Percentiles rank a stretch among this genome's conserved stretches.
phyloP scores from a whole-genome alignment of 2,329 filamentous ascomycete genomes.

The Pseudocercospora ulei region DNA sequence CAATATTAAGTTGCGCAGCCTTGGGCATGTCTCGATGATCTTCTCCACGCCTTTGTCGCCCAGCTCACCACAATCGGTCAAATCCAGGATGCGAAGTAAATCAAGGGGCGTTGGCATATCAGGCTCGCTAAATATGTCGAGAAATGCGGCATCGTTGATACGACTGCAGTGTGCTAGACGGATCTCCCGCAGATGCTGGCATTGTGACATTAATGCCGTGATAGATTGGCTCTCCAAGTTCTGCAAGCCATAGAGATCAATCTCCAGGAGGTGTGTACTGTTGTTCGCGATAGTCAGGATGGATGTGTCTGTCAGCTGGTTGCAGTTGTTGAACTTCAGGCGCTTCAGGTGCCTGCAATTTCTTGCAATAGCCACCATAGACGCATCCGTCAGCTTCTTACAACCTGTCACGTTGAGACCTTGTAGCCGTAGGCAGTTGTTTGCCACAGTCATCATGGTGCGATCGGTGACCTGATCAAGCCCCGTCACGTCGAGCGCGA shows the following conservation, averaged over 20 bases:
- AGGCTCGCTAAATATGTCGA: conserved; percentile 58
- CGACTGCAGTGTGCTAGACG: conserved; percentile 75
- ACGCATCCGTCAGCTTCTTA: conserved; percentile 73
- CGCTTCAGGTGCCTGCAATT: conserved; percentile 80
- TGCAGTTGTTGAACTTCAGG: conserved; percentile 90
- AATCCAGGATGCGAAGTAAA: conserved; percentile 80
- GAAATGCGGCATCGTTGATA: conserved; percentile 80
- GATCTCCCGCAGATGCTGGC: conserved; percentile 78
- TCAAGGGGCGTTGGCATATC: conserved; percentile 53
- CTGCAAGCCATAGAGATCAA: conserved; percentile 80
- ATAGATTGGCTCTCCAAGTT: conserved; percentile 75
- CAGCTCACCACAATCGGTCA: conserved; percentile 76
- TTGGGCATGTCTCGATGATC: conserved; percentile 76
- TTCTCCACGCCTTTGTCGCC: conserved; percentile 80
- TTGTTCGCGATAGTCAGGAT: conserved; percentile 77
- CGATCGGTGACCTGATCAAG: conserved; percentile 69
- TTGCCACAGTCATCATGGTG: conserved; percentile 66
- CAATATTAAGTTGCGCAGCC: conserved; percentile 82
- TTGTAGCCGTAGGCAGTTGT: conserved; percentile 75
- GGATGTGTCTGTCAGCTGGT: conserved; percentile 70
- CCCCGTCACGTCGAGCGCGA: conserved; percentile 83
- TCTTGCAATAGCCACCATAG: conserved; percentile 67
- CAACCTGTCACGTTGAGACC: conserved; percentile 89
- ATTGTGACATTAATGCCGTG: conserved; percentile 66
- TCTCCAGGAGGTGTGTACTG: conserved; percentile 89